phyloP scores from a whole-genome alignment of 352 stramenopile genomes.

The Globisporangium lucens region DNA sequence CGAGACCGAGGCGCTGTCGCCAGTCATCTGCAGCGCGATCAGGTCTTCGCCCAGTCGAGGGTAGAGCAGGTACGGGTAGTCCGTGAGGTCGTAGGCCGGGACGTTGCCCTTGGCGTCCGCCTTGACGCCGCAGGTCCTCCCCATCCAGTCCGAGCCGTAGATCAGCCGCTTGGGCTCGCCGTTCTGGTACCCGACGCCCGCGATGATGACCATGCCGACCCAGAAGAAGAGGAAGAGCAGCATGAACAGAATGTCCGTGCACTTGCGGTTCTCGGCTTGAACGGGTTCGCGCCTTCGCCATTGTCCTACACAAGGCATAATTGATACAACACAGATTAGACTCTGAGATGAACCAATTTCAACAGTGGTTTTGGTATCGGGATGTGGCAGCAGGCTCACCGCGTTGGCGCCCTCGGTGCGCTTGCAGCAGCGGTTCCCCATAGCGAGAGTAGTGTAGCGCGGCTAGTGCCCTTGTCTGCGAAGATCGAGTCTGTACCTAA shows the following conservation, averaged over 20 bases:
- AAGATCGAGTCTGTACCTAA: too few relatives aligned
- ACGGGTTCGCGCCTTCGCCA: constrained; percentile 46
- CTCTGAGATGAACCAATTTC: not conserved
- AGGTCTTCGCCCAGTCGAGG: constrained; percentile 63
- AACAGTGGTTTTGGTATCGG: not conserved
- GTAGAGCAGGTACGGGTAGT: constrained; percentile 72
- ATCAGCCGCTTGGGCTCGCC: constrained; percentile 72
- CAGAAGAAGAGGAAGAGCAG: constrained; percentile 60
- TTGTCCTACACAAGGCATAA: constrained; percentile 10
- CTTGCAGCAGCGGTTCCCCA: constrained; percentile 30
- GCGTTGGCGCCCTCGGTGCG: constrained; percentile 9
- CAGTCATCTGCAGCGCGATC: constrained; percentile 20
- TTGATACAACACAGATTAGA: not conserved
- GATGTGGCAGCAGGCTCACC: not conserved
- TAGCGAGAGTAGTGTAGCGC: constrained; percentile 3
- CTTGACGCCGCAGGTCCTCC: constrained; percentile 57
- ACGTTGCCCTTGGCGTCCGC: constrained; percentile 38
- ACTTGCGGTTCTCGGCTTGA: constrained; percentile 73
- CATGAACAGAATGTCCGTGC: constrained; percentile 66
- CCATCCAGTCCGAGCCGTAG: constrained; percentile 75
- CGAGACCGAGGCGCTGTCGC: constrained; percentile 11
- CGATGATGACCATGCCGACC: constrained; percentile 69
- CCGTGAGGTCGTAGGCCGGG: constrained; percentile 59
- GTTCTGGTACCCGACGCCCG: constrained; percentile 52
- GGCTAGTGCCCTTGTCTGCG: too few relatives aligned